A percentile compares a stretch with the other conserved stretches of the same genome.
phyloP scores from a whole-genome alignment of 192 early-diverging fungal genomes.

The Cetraspora pellucida region DNA sequence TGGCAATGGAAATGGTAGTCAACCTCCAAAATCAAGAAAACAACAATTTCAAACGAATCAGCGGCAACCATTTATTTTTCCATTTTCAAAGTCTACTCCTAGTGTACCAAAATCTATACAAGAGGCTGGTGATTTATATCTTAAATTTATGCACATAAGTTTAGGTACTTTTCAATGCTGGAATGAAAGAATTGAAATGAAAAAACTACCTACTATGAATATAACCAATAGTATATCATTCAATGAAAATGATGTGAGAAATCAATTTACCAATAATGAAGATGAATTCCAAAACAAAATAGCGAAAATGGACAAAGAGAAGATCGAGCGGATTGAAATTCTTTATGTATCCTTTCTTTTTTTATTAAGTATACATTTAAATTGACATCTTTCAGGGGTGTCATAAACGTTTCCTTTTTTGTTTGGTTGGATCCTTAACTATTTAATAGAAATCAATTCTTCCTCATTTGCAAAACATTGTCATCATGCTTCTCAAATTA shows the following conservation, averaged over 20 bases:
- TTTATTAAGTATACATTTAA: no score
- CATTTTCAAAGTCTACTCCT: conserved; percentile 45
- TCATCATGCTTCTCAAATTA: conserved; percentile 56
- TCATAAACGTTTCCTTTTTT: not conserved
- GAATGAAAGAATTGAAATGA: conserved; percentile 51
- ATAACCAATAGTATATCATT: not conserved
- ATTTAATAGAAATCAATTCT: conserved; percentile 47
- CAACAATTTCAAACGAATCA: conserved; percentile 38
- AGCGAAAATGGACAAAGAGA: conserved; percentile 36
- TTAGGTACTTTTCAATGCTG: conserved; percentile 50
- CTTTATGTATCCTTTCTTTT: conserved; percentile 53
- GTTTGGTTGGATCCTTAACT: not conserved
- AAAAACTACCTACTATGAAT: conserved; percentile 7
- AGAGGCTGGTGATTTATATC: conserved; percentile 55
- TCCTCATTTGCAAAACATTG: conserved; percentile 56
- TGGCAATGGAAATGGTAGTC: conserved; percentile 14
- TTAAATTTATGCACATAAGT: conserved; percentile 52
- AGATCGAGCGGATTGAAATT: conserved; percentile 50
- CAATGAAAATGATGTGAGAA: not conserved
- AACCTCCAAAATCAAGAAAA: conserved; percentile 27
- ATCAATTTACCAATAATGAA: not conserved
- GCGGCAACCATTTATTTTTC: conserved; percentile 51
- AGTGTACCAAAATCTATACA: conserved; percentile 50
- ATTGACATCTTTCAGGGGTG: no score
- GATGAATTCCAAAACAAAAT: not conserved